phyloP scores from a whole-genome alignment of 1,139 yeast species.

The Taphrina confusa region DNA sequence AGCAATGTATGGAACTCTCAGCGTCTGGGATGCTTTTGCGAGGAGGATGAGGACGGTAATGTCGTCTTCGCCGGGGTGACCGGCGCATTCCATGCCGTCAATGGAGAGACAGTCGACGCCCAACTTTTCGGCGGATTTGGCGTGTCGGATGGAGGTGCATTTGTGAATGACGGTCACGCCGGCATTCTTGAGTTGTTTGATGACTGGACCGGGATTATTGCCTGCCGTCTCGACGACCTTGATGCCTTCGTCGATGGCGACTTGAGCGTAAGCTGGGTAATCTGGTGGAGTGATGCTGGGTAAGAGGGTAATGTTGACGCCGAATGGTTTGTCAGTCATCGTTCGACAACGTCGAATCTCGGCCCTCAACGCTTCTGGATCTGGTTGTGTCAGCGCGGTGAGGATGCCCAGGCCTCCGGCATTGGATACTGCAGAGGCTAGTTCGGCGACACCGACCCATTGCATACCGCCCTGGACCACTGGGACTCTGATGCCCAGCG shows the following conservation, averaged over 20 bases:
- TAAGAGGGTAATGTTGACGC: constrained; percentile 47
- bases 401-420: constrained; percentile 48
- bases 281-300: constrained; percentile 48
- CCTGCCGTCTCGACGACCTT: constrained; percentile 48
- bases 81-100: constrained; percentile 48
- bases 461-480: constrained; percentile 48
- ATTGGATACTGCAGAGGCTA: constrained; percentile 48
- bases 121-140: constrained; percentile 45
- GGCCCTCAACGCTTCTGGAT: constrained; percentile 45
- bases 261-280: constrained; percentile 45
- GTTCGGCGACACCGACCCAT: constrained; percentile 46
- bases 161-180: constrained; percentile 45
- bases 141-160: constrained; percentile 46
- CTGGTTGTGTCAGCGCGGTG: constrained; percentile 46
- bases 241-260: constrained; percentile 47
- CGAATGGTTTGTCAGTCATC: constrained; percentile 40
- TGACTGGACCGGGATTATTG: constrained; percentile 43
- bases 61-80: constrained; percentile 49
- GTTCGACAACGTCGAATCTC: constrained; percentile 40
- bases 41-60: constrained; percentile 45
- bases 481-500: constrained; percentile 48
- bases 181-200: constrained; percentile 42
- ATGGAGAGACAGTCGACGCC: constrained; percentile 48
- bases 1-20: constrained; percentile 46
- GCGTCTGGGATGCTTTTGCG: constrained; percentile 44